phyloP scores from a whole-genome alignment of 352 stramenopile species.

The Pythium catenulatum region DNA sequence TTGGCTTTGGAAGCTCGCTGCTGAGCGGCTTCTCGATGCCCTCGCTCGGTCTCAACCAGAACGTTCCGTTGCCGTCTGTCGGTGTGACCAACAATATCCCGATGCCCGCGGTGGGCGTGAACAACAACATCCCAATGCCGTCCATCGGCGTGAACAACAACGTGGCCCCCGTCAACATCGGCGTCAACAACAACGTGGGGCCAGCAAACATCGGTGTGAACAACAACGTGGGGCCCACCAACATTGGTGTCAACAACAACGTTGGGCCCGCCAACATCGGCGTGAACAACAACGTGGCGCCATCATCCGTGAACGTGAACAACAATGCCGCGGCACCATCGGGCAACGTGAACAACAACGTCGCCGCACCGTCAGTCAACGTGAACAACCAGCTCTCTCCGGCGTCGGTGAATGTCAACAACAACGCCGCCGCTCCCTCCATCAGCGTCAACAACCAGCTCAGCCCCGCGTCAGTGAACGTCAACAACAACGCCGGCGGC shows the following conservation, averaged over 20 bases:
- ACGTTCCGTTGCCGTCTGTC: neutral
- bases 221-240: neutral
- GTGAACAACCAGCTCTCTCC: neutral
- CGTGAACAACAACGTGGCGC: neutral
- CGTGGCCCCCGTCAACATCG: neutral
- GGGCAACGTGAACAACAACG: conserved; percentile 12
- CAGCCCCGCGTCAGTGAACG: conserved; percentile 7
- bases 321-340: neutral
- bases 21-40: neutral
- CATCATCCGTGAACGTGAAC: conserved; percentile 10
- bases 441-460: conserved; percentile 12
- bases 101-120: neutral
- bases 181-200: conserved; percentile 13
- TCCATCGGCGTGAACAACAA: conserved; percentile 18
- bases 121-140: neutral
- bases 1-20: neutral
- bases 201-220: conserved; percentile 16
- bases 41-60: conserved; percentile 1
- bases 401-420: conserved; percentile 9
- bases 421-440: neutral
- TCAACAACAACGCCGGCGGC: neutral
- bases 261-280: neutral
- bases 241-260: neutral
- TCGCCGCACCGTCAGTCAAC: neutral
- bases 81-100: conserved; percentile 17